Percentiles rank a stretch among this genome's conserved stretches.
phyloP scores from a whole-genome alignment of 1,284 basidiomycete species.

The Polyporus tsugae region DNA sequence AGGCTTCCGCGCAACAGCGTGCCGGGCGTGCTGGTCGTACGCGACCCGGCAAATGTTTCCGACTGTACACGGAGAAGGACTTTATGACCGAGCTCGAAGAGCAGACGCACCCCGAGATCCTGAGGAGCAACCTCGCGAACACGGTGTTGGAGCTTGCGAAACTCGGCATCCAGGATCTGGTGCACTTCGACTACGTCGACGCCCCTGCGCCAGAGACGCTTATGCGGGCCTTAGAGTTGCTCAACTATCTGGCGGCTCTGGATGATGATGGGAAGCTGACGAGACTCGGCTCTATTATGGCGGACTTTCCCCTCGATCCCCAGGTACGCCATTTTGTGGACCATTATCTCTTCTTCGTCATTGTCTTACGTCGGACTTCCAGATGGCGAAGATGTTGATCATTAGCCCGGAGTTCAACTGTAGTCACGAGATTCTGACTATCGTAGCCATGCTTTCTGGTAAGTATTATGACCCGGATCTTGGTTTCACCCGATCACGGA shows the following conservation, averaged over 20 bases:
- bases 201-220: slow-evolving; percentile 97
- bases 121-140: slow-evolving; percentile 92
- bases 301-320: slow-evolving; percentile 97
- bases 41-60: slow-evolving; percentile 96
- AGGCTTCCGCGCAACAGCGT: slow-evolving; percentile 95
- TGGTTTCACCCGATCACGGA: neutral
- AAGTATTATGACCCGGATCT: slow-evolving; percentile 32
- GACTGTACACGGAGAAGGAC: slow-evolving; percentile 97
- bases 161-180: slow-evolving; percentile 91
- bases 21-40: slow-evolving; percentile 98
- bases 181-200: slow-evolving; percentile 95
- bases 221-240: slow-evolving; percentile 95
- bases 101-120: slow-evolving; percentile 96
- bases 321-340: slow-evolving; percentile 61
- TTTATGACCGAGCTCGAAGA: slow-evolving; percentile 96
- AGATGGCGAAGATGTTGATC: slow-evolving; percentile 95
- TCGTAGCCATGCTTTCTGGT: slow-evolving; percentile 97
- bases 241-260: slow-evolving; percentile 93
- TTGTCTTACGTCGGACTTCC: neutral
- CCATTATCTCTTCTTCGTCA: too few species aligned
- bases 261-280: slow-evolving; percentile 97
- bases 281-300: slow-evolving; percentile 90
- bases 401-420: slow-evolving; percentile 95
- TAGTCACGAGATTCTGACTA: slow-evolving; percentile 94
- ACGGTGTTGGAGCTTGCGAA: slow-evolving; percentile 96